Percentiles rank a stretch among this genome's conserved stretches.
Conservation (phyloP, 352 stramenopile species). For the Pilasporangium apinafurcum region DNA sequence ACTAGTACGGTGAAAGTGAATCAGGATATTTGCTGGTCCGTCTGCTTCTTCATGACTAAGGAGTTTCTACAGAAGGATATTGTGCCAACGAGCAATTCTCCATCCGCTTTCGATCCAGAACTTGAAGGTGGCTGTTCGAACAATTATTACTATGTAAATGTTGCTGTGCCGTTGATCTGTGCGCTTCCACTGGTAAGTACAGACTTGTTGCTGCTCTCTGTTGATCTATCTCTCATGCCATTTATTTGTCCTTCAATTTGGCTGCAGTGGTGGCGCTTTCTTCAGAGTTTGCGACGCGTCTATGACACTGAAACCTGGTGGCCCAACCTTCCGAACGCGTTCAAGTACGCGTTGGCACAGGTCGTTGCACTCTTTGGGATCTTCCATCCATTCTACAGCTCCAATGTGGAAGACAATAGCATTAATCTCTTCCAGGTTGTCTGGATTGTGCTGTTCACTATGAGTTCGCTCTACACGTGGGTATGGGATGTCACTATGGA, state of each 20-base stretch:
- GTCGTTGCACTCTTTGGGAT: slow-evolving; percentile 82
- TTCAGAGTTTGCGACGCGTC: slow-evolving; percentile 94
- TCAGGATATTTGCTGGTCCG: slow-evolving; percentile 89
- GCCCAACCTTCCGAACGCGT: slow-evolving; percentile 93
- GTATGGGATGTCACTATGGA: slow-evolving; percentile 86
- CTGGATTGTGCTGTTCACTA: slow-evolving; percentile 76
- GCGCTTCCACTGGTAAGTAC: slow-evolving; percentile 79
- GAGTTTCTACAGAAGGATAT: slow-evolving; percentile 88
- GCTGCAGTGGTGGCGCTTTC: slow-evolving; percentile 90
- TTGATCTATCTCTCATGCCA: not conserved
- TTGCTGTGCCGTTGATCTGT: slow-evolving; percentile 94
- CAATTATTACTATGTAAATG: slow-evolving; percentile 91
- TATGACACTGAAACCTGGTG: slow-evolving; percentile 94
- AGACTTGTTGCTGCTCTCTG: not conserved
- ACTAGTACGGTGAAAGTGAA: slow-evolving; percentile 82
- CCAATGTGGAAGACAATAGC: slow-evolving; percentile 10
- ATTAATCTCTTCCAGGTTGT: slow-evolving; percentile 49
- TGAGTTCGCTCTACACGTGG: slow-evolving; percentile 79
- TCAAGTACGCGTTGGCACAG: slow-evolving; percentile 92
- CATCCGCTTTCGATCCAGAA: slow-evolving; percentile 5
- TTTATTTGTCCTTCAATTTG: not conserved
- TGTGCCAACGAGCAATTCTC: slow-evolving; percentile 15
- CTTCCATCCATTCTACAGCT: slow-evolving; percentile 76
- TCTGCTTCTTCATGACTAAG: slow-evolving; percentile 93
- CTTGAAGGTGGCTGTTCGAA: slow-evolving; percentile 27